These are phyloP conservation scores for Proteromonas lacertae DNA, from an alignment of 352 stramenopile genomes.

Conservation along the genomic window DNA sequence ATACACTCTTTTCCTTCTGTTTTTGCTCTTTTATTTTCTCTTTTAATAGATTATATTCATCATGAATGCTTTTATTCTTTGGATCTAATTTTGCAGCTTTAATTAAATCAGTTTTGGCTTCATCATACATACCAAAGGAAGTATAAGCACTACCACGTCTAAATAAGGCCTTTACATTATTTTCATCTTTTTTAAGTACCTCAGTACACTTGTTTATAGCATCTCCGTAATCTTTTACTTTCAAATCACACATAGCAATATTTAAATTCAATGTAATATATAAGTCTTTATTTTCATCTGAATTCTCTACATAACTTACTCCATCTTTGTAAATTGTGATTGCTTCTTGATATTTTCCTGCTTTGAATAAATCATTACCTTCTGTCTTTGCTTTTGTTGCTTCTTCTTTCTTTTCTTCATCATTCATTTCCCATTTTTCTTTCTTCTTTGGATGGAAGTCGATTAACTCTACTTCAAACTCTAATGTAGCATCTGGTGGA, in stretches of 20 bases:
- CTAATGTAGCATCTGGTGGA: conserved; percentile 17
- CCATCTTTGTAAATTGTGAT: conserved; percentile 9
- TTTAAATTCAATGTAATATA: conserved; percentile 3
- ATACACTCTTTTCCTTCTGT: conserved; percentile 70
- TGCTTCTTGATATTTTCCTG: conserved; percentile 11
- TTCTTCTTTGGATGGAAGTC: conserved; percentile 15
- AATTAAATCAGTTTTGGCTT: conserved; percentile 34
- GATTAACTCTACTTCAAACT: conserved; percentile 27
- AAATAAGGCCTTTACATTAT: conserved; percentile 45
- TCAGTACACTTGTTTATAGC: conserved; percentile 8
- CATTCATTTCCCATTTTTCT: conserved; percentile 14
- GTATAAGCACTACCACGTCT: conserved; percentile 16
- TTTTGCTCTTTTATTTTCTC: conserved; percentile 26
- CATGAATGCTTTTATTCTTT: conserved; percentile 18
- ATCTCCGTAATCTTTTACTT: conserved; percentile 9
- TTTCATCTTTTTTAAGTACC: conserved; percentile 14
- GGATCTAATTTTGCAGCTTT: conserved; percentile 20
- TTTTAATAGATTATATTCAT: conserved; percentile 14
- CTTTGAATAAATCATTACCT: conserved; percentile 14
- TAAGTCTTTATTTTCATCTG: conserved; percentile 2
- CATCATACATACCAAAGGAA: conserved; percentile 26
- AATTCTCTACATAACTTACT: conserved; percentile 5
- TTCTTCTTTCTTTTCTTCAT: conserved; percentile 11
- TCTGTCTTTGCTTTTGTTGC: conserved; percentile 9
- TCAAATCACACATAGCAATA: conserved; percentile 4